Conservation (phyloP, 208 protist genomes). For the Balamuthia mandrillaris region DNA sequence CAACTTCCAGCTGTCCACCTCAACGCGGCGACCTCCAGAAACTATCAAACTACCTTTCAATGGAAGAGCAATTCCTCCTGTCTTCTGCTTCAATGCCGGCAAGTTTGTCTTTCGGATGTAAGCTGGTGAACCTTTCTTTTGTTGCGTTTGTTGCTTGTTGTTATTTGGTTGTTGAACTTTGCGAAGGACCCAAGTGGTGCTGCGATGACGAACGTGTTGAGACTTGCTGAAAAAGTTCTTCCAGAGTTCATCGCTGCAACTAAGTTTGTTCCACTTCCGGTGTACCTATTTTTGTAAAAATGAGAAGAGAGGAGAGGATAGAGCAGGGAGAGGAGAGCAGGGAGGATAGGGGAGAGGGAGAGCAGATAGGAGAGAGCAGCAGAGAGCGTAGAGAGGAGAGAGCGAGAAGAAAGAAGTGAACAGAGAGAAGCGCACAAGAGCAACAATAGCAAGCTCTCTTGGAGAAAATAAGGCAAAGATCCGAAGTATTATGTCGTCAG, state of each 20-base stretch:
- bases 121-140: neutral
- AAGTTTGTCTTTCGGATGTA: neutral
- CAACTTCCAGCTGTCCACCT: neutral
- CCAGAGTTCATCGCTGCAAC: neutral
- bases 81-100: neutral
- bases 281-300: neutral
- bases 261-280: neutral
- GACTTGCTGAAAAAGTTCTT: neutral
- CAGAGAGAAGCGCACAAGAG: neutral
- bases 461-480: too few species aligned
- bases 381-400: neutral
- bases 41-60: neutral
- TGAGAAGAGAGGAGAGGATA: neutral
- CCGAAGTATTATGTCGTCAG: too few species aligned
- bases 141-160: neutral
- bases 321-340: too few species aligned
- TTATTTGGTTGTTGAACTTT: neutral
- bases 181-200: neutral
- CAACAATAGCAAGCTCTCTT: neutral
- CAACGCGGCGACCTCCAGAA: neutral
- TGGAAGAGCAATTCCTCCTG: neutral
- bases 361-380: neutral
- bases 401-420: neutral
- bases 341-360: neutral
- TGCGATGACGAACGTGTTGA: neutral